Evolutionary conservation across 495 filamentous ascomycete genomes (phyloP).

Genomic region (Cudoniella acicularis): DNA sequence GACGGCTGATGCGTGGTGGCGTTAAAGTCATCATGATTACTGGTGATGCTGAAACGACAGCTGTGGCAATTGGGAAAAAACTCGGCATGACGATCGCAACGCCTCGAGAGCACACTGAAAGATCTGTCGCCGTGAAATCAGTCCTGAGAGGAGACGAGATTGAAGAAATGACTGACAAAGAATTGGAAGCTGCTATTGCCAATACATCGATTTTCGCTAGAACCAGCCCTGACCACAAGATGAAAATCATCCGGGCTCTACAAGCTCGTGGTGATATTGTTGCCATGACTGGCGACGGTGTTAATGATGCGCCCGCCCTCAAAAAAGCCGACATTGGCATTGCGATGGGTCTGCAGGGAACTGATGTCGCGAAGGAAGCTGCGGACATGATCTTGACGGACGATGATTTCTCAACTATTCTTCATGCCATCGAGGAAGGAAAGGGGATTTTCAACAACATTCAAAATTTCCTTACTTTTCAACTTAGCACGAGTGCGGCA

Average conservation of each 20-base stretch:
- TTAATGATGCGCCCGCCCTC: constrained; percentile 94
- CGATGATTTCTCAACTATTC: constrained; percentile 96
- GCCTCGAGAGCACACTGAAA: constrained; percentile 38
- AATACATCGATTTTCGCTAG: constrained; percentile 92
- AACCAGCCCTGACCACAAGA: constrained; percentile 94
- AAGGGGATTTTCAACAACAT: constrained; percentile 99
- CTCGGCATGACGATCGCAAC: constrained; percentile 77
- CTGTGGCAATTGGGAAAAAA: constrained; percentile 86
- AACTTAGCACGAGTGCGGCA: constrained; percentile 94
- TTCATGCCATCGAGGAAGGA: constrained; percentile 95
- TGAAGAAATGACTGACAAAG: constrained; percentile 80
- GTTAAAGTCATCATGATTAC: constrained; percentile 99
- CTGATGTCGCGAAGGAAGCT: constrained; percentile 97
- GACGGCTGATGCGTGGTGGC: constrained; percentile 85
- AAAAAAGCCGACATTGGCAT: constrained; percentile 99
- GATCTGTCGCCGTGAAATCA: constrained; percentile 52
- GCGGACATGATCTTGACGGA: constrained; percentile 99
- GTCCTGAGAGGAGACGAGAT: constrained; percentile 88
- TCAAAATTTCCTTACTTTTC: constrained; percentile 98
- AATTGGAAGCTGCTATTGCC: constrained; percentile 77
- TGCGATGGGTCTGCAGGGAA: constrained; percentile 92
- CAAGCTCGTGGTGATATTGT: constrained; percentile 94
- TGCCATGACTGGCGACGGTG: constrained; percentile 97
- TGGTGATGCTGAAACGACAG: constrained; percentile 90
- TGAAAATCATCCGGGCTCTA: constrained; percentile 91